Evolutionary conservation across 768 basidiomycete genomes (phyloP), one percentile per base, ranked within the genome.

Genomic region (Tubosaeta sp.): DNA sequence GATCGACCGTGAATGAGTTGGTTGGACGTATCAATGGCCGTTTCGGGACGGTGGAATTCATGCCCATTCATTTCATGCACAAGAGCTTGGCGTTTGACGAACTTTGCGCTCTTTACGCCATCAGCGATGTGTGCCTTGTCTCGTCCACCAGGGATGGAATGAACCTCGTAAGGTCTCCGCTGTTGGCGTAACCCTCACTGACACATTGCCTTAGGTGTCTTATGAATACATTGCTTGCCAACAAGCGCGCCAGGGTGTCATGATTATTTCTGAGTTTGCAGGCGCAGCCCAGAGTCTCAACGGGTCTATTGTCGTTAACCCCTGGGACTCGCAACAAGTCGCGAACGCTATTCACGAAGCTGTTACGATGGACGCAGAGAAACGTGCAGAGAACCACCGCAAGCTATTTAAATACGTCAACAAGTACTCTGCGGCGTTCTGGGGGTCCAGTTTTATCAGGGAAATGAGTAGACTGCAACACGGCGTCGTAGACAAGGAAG

Each of bases 51-150:
- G 94, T 98, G 64, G 96, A 99, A 60, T 98, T 95, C 68, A 96
- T 97, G 92, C 96, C 96, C 6, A 98, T 99, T 53, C 96, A 98
- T 70, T 98, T 96, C 70, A 92, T 98, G 91, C 95, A 98, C 79
- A 94, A 94, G 71, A 87, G 84, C 56, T 75, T 98, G 47, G 72
- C 84, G 0, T 94, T 97, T 64, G 91, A 96, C 65, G 96, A 99
- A 65, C 80, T 99, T 8, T 94, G 93, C 52, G 96, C 96, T n/a
- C 79, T 99, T 48, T 99, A 98, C 65, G 93, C 95, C 19, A 80
- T 97, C 61, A 91, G 90, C 64, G 96, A 98, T 63, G 95, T 94
- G 31, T 98, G 95, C 67, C 74, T 99, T 48, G 92, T 99, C 53
- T 91, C 91, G 19, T 88, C 85, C 67, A 99, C 96, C 19, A 76